These are phyloP conservation scores for Diplodia intermedia DNA, from an alignment of 2,329 filamentous ascomycete genomes.

Conservation along the genomic window DNA sequence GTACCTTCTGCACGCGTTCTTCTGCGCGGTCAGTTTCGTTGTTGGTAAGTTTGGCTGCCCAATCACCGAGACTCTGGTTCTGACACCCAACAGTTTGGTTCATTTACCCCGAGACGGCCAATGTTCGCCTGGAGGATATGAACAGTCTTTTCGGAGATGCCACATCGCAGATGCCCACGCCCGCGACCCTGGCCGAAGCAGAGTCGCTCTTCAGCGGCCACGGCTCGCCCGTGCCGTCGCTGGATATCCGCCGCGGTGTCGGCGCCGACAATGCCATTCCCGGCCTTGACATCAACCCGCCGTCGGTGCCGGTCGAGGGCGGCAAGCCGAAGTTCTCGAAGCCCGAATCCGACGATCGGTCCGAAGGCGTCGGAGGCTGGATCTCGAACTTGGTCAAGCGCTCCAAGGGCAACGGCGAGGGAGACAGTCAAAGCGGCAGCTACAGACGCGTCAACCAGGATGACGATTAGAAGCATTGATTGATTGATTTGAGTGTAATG, in stretches of 20 bases:
- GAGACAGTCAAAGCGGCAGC: slow-evolving; percentile 51
- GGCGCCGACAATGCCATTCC: slow-evolving; percentile 75
- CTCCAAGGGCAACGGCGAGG: slow-evolving; percentile 55
- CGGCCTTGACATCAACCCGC: slow-evolving; percentile 80
- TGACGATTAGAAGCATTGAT: slow-evolving; percentile 37
- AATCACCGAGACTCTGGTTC: slow-evolving; percentile 13
- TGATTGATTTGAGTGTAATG: slow-evolving; percentile 1
- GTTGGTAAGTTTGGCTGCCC: slow-evolving; percentile 73
- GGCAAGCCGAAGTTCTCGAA: slow-evolving; percentile 55
- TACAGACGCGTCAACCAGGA: slow-evolving; percentile 57
- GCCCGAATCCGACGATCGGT: slow-evolving; percentile 38
- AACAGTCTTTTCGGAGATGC: slow-evolving; percentile 92
- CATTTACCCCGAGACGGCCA: slow-evolving; percentile 95
- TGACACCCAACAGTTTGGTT: slow-evolving; percentile 77
- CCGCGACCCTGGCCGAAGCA: slow-evolving; percentile 76
- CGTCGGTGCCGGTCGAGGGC: slow-evolving; percentile 63
- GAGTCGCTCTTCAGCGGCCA: slow-evolving; percentile 77
- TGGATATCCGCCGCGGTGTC: slow-evolving; percentile 67
- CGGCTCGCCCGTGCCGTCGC: slow-evolving; percentile 79
- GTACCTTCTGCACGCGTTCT: slow-evolving; percentile 95
- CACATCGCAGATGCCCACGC: slow-evolving; percentile 81
- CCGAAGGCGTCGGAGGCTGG: slow-evolving; percentile 71
- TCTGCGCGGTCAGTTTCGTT: slow-evolving; percentile 93
- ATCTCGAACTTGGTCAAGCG: slow-evolving; percentile 70
- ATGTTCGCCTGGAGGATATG: slow-evolving; percentile 96